These are phyloP conservation scores for Globisporangium sylvaticum DNA, from an alignment of 352 stramenopile species.

Conservation along the genomic window DNA sequence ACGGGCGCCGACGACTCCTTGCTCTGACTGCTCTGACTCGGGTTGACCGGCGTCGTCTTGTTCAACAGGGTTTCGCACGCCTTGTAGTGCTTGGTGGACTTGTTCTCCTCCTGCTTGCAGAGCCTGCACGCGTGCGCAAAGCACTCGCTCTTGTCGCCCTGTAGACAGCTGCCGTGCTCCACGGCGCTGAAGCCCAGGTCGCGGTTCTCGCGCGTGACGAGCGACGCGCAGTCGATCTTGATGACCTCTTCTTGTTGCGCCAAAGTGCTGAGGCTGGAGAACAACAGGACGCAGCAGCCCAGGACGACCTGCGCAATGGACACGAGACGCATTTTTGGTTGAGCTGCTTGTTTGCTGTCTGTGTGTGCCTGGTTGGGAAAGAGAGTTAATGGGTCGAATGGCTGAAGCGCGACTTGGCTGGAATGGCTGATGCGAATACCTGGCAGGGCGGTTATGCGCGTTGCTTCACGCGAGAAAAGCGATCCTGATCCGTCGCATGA, in stretches of 20 bases:
- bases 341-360: background rate
- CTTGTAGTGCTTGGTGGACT: slow-evolving; percentile 15
- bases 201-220: background rate
- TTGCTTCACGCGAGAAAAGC: slow-evolving; percentile 1
- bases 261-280: background rate
- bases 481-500: slow-evolving; percentile 1
- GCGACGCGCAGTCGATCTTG: background rate
- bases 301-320: background rate
- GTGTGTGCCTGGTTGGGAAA: background rate
- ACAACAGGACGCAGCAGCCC: background rate
- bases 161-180: background rate
- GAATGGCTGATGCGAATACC: background rate
- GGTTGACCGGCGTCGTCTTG: background rate
- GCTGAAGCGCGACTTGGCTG: background rate
- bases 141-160: slow-evolving; percentile 14
- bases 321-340: slow-evolving; percentile 1
- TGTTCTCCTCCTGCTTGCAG: slow-evolving; percentile 11
- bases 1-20: background rate
- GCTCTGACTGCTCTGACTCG: background rate
- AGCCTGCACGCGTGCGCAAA: slow-evolving; percentile 23
- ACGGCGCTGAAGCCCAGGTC: slow-evolving; percentile 9
- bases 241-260: background rate
- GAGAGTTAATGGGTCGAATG: background rate
- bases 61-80: background rate
- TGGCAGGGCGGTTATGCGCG: background rate